These are phyloP conservation scores for Alternaria hordeiaustralica DNA, from an alignment of 2,329 filamentous ascomycete species.

Conservation along the genomic window DNA sequence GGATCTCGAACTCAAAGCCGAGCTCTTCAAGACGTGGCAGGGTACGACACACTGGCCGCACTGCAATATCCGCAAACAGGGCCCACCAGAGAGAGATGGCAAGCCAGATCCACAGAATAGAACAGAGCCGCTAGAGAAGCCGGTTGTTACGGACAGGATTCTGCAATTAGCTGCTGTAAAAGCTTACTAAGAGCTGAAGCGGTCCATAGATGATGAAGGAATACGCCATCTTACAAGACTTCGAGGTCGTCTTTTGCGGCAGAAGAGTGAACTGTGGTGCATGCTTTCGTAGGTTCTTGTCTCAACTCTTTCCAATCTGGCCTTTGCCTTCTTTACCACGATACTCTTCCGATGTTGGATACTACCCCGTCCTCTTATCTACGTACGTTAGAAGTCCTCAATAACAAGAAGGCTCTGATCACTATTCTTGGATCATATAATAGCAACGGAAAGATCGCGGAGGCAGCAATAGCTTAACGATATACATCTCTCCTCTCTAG, in stretches of 20 bases:
- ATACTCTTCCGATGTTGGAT: neutral
- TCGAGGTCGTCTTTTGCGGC: neutral
- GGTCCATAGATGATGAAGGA: neutral
- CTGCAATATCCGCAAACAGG: slow-evolving; percentile 25
- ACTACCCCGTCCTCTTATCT: neutral
- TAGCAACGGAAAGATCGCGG: neutral
- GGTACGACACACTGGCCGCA: slow-evolving; percentile 35
- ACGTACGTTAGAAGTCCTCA: neutral
- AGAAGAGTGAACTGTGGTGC: neutral
- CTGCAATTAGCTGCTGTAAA: slow-evolving; percentile 3
- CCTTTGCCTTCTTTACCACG: neutral
- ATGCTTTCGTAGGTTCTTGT: neutral
- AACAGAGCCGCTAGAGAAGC: slow-evolving; percentile 28
- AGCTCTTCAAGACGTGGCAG: slow-evolving; percentile 22
- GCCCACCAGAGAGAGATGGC: slow-evolving; percentile 14
- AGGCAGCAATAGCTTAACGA: neutral
- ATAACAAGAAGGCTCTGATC: neutral
- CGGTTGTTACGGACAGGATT: slow-evolving; percentile 20
- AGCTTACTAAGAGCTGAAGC: neutral
- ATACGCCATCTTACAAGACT: neutral
- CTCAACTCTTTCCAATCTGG: neutral
- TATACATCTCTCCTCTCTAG: neutral
- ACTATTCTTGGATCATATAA: neutral
- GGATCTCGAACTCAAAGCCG: slow-evolving; percentile 23
- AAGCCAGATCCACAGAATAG: slow-evolving; percentile 18